phyloP scores from a whole-genome alignment of 1,284 basidiomycete species.

The Mycena sp. region DNA sequence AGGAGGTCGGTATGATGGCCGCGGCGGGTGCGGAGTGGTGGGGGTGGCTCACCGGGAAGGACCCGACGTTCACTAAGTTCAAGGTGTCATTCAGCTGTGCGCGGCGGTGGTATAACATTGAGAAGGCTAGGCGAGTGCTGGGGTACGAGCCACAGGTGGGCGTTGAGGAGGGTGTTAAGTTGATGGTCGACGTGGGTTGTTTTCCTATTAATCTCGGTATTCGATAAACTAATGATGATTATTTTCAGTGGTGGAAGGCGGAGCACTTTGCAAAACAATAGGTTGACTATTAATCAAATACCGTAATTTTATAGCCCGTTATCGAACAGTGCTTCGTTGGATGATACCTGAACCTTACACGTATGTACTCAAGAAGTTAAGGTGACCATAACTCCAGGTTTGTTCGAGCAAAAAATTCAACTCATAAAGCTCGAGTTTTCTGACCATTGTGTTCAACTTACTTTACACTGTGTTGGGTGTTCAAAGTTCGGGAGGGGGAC shows the following conservation, averaged over 20 bases:
- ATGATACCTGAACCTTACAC: too few relatives aligned
- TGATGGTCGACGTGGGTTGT: constrained; percentile 74
- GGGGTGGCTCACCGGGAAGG: constrained; percentile 80
- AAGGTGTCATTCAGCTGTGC: constrained; percentile 83
- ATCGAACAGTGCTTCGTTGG: too few relatives aligned
- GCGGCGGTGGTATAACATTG: constrained; percentile 92
- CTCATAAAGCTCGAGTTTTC: too few relatives aligned
- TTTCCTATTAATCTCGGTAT: background rate
- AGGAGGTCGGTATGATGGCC: constrained; percentile 72
- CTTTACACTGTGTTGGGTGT: too few relatives aligned
- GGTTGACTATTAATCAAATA: constrained; percentile 6
- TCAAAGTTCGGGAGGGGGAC: too few relatives aligned
- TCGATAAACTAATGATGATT: background rate
- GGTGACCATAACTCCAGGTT: too few relatives aligned
- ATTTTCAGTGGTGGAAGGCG: constrained; percentile 21
- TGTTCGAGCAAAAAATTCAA: too few relatives aligned
- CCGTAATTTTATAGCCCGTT: constrained; percentile 5
- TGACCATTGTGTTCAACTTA: too few relatives aligned
- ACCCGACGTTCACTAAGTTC: constrained; percentile 91
- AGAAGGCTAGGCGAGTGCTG: constrained; percentile 91
- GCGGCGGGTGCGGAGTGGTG: constrained; percentile 82
- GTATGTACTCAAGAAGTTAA: too few relatives aligned
- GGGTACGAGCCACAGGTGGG: constrained; percentile 95
- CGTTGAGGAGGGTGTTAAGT: constrained; percentile 87
- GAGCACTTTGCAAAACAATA: constrained; percentile 11